Base-by-base conservation (phyloP, 202 grass and related monocot species). In the Schoenoplectus tabernaemontani region DNA sequence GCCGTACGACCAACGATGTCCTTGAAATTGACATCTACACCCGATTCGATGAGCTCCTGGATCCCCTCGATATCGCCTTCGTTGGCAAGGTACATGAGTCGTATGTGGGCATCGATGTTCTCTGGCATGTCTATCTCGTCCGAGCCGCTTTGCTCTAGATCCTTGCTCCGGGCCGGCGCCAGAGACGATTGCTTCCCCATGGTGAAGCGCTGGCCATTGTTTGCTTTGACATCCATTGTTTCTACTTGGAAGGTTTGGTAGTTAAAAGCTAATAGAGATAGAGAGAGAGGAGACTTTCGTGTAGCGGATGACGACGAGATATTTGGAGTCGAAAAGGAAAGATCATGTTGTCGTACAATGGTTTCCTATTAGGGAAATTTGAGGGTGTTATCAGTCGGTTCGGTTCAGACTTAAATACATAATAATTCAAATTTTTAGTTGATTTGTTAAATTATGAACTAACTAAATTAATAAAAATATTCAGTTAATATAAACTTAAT, bases 51-150 rank as follows among this genome's bases (percentile, higher is more conserved):
- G 39, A 98, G 86, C 54, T 92, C 88, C 54, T 83, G 78, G 79
- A 98, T 92, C 75, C 89, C 90, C 64, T 84, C 89, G 22, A 68
- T 41, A 85, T 86, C 91, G 28, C 91, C 90, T 82, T 85, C 90
- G 85, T 92, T 88, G 23, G 86, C 86, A 54, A 95, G 65, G 88
- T 83, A 98, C 96, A 98, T 98, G 15, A 98, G 88, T 82, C 87
- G 84, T 76, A 97, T 78, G 59, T 69, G 48, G 50, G 86, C 38
- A 23, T 88, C 86, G 19, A 88, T 88, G 22, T 66, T 76, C 19
- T 56, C 75, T 17, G 84, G 76, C 1, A 80, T 19, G 22, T 77
- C 82, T 6, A 43, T 63, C 16, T 42, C 74, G 24, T 74, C 22
- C 22, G 22, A 44, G 17, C 8, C 46, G 11, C 19, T 57, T 4